A percentile compares a stretch with the other conserved stretches of the same genome.
These are phyloP conservation scores for Dacryopinax primogenitus DNA, from an alignment of 768 basidiomycete genomes.

Conservation along the genomic window DNA sequence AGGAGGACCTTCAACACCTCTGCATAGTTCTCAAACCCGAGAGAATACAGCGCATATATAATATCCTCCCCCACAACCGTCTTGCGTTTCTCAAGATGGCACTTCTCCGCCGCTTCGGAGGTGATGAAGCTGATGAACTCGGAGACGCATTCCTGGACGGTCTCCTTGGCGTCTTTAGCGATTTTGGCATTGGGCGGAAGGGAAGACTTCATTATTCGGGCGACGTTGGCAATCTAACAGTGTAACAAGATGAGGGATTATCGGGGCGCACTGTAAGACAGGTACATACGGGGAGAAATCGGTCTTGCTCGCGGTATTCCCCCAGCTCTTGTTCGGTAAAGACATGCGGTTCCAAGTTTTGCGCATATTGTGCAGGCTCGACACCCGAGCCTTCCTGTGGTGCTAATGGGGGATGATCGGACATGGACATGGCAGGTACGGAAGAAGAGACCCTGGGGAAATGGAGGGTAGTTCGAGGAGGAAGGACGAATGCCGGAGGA, in stretches of 20 bases:
- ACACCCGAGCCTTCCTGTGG: background rate
- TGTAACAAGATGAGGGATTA: background rate
- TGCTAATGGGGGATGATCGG: constrained; percentile 5
- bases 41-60: constrained; percentile 77
- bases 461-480: background rate
- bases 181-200: constrained; percentile 88
- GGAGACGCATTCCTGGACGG: constrained; percentile 94
- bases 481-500: background rate
- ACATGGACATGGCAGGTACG: background rate
- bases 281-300: constrained; percentile 68
- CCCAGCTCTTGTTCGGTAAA: constrained; percentile 87
- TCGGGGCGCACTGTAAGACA: background rate
- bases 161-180: constrained; percentile 96
- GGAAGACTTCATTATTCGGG: constrained; percentile 89
- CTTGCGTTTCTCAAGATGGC: constrained; percentile 88
- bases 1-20: constrained; percentile 87
- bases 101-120: constrained; percentile 90
- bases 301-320: constrained; percentile 89
- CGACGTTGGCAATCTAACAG: constrained; percentile 90
- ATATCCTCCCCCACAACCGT: constrained; percentile 98
- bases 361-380: constrained; percentile 5
- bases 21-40: constrained; percentile 91
- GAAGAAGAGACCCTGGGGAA: no score
- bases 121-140: constrained; percentile 99
- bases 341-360: constrained; percentile 37